A percentile compares a stretch with the other conserved stretches of the same genome.
Conservation (phyloP, 2,329 filamentous ascomycete species). For the Stagonosporopsis rhizophila region DNA sequence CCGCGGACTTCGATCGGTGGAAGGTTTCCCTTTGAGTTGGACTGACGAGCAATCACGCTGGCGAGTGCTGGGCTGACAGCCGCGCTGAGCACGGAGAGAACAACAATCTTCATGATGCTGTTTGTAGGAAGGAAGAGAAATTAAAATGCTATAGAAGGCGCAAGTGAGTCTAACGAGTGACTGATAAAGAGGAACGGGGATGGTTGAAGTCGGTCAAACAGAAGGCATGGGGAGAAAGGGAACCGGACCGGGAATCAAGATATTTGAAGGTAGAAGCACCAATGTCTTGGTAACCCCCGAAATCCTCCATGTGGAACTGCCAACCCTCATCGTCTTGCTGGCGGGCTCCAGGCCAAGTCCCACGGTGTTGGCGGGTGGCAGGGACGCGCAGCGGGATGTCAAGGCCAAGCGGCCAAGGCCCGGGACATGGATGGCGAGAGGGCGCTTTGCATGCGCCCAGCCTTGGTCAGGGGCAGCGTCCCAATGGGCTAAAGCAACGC, state of each 20-base stretch:
- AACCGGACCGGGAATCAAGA: conserved; percentile 27
- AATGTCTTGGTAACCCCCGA: conserved; percentile 38
- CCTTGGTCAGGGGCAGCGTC: conserved; percentile 43
- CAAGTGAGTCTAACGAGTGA: conserved; percentile 47
- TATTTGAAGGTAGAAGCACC: conserved; percentile 44
- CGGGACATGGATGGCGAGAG: conserved; percentile 34
- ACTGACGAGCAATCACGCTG: conserved; percentile 32
- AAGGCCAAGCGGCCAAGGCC: conserved; percentile 40
- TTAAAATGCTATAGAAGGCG: conserved; percentile 38
- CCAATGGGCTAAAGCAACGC: conserved; percentile 26
- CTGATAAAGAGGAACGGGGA: conserved; percentile 39
- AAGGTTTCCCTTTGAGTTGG: conserved; percentile 48
- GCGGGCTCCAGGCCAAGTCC: conserved; percentile 41
- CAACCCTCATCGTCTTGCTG: conserved; percentile 44
- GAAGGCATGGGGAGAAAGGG: conserved; percentile 33
- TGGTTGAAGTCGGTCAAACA: conserved; percentile 33
- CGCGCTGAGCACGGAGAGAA: conserved; percentile 37
- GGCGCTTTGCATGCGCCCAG: conserved; percentile 35
- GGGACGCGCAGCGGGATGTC: conserved; percentile 34
- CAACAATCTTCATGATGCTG: conserved; percentile 40
- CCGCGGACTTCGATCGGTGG: conserved; percentile 65
- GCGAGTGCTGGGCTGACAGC: conserved; percentile 38
- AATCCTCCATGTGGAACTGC: conserved; percentile 46
- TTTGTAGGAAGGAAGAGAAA: conserved; percentile 27
- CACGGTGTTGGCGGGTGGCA: conserved; percentile 37